Percentiles rank a stretch among this genome's conserved stretches.
These are phyloP conservation scores for Forsythia viridissima DNA, from an alignment of 257 asterid genomes.

Conservation along the genomic window DNA sequence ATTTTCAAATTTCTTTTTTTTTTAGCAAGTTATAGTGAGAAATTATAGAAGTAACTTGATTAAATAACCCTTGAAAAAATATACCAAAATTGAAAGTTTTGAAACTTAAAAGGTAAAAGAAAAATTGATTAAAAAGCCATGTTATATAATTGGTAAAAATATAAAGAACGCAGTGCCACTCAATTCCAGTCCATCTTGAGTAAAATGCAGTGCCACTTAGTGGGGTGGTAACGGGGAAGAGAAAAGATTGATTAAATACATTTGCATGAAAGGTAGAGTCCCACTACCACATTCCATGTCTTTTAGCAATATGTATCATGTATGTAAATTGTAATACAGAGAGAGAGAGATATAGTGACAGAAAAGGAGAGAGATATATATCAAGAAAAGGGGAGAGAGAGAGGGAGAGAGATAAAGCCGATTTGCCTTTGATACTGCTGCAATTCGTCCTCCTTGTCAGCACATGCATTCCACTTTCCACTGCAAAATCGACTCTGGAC, in stretches of 20 bases:
- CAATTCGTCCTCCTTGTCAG: slow-evolving; percentile 60
- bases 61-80: too few species aligned
- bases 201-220: neutral
- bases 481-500: slow-evolving; percentile 43
- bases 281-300: slow-evolving; percentile 63
- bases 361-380: neutral
- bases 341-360: too few species aligned
- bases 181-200: neutral
- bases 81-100: neutral
- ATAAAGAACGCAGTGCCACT: neutral
- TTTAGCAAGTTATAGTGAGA: too few species aligned
- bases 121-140: too few species aligned
- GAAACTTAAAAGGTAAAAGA: neutral
- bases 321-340: neutral
- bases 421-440: slow-evolving; percentile 63
- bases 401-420: slow-evolving; percentile 51
- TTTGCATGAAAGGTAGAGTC: slow-evolving; percentile 77
- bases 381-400: neutral
- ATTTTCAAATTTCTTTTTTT: too few species aligned
- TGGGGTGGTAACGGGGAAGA: neutral
- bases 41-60: too few species aligned
- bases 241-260: neutral
- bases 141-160: neutral
- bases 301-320: slow-evolving; percentile 5
- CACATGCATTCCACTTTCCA: slow-evolving; percentile 91